A percentile compares a stretch with the other conserved stretches of the same genome.
Conservation (phyloP, 768 basidiomycete species). For the Auriscalpium orientale region DNA sequence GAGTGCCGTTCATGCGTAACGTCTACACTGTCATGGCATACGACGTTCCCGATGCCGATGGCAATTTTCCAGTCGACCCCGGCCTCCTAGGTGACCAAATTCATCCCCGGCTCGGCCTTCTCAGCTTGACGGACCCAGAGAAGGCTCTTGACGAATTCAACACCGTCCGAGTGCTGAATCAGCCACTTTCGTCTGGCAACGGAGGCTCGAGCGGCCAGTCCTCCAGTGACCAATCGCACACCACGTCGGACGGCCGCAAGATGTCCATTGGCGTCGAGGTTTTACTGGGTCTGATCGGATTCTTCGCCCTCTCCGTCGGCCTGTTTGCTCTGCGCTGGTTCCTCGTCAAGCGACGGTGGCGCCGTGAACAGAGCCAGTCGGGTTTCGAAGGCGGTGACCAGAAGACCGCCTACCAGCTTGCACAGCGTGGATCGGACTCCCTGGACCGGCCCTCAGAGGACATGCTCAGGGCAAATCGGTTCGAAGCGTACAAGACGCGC, state of each 20-base stretch:
- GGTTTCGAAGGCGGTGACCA: slow-evolving; percentile 8
- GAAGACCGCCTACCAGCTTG: slow-evolving; percentile 29
- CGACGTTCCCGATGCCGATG: slow-evolving; percentile 36
- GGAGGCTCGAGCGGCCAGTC: slow-evolving; percentile 3
- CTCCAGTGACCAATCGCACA: neutral
- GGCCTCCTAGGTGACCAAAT: slow-evolving; percentile 15
- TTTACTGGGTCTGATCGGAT: slow-evolving; percentile 48
- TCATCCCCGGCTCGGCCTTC: slow-evolving; percentile 47
- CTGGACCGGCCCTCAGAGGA: slow-evolving; percentile 28
- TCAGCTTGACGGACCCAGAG: slow-evolving; percentile 55
- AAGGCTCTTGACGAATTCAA: slow-evolving; percentile 61
- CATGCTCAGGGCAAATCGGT: slow-evolving; percentile 32
- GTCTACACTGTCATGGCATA: slow-evolving; percentile 75
- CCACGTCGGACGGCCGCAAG: slow-evolving; percentile 26
- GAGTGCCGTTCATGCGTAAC: slow-evolving; percentile 71
- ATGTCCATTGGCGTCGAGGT: slow-evolving; percentile 56
- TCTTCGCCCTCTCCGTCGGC: slow-evolving; percentile 46
- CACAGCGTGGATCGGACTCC: slow-evolving; percentile 21
- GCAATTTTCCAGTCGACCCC: slow-evolving; percentile 33
- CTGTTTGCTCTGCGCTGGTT: slow-evolving; percentile 53
- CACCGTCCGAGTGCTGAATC: slow-evolving; percentile 57
- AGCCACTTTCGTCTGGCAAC: slow-evolving; percentile 37
- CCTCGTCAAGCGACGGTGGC: slow-evolving; percentile 21
- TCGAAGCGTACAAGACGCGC: slow-evolving; percentile 27
- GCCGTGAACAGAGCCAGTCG: slow-evolving; percentile 13